These are phyloP conservation scores for Ceratocystiopsis minuta DNA, from an alignment of 2,329 filamentous ascomycete genomes.

Conservation along the genomic window DNA sequence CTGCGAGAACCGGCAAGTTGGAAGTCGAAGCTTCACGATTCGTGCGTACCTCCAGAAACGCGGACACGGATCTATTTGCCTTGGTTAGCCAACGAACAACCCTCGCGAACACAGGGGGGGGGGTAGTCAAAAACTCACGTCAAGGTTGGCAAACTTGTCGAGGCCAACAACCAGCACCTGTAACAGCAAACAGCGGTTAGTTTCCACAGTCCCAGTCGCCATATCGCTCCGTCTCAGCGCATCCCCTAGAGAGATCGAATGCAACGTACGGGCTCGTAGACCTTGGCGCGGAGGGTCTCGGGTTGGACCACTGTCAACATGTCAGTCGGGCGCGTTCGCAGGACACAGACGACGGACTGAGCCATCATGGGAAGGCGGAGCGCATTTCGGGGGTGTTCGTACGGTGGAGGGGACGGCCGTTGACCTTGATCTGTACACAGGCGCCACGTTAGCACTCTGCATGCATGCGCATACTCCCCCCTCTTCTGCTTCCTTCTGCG, in stretches of 20 bases:
- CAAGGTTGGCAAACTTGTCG: conserved; percentile 59
- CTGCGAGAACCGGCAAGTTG: neutral
- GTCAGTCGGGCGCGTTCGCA: neutral
- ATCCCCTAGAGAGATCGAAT: neutral
- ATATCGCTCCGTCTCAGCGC: too few species aligned
- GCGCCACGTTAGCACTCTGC: neutral
- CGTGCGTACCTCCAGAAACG: conserved; percentile 70
- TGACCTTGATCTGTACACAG: conserved; percentile 56
- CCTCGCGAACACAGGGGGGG: too few species aligned
- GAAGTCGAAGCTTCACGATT: neutral
- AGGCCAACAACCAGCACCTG: conserved; percentile 75
- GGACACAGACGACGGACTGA: neutral
- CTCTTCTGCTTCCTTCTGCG: neutral
- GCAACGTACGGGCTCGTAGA: conserved; percentile 69
- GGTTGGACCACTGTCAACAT: conserved; percentile 9
- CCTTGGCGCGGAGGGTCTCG: conserved; percentile 27
- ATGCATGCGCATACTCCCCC: neutral
- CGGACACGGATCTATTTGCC: conserved; percentile 61
- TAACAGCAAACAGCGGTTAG: neutral
- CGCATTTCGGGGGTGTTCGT: neutral
- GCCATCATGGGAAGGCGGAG: too few species aligned
- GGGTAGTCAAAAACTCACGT: conserved; percentile 21
- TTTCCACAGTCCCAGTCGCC: neutral
- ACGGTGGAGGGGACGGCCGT: conserved; percentile 66
- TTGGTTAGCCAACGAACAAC: too few species aligned